A percentile compares a stretch with the other conserved stretches of the same genome.
These are phyloP conservation scores for Lotus japonicus DNA, from an alignment of 306 rosid species.

Conservation along the genomic window DNA sequence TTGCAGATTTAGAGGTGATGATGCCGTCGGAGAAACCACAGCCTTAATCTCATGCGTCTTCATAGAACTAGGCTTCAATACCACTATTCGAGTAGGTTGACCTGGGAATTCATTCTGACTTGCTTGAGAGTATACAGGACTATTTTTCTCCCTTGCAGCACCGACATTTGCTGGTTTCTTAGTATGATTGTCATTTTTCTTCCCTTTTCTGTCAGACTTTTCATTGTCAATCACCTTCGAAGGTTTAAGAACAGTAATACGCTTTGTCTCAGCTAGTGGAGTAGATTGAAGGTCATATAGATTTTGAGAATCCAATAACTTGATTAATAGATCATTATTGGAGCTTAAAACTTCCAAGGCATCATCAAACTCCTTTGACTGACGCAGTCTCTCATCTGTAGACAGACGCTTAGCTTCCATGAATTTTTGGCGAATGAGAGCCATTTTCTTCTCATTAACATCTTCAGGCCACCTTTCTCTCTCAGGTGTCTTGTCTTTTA, in stretches of 20 bases:
- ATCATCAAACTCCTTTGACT: conserved; percentile 79
- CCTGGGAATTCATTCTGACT: conserved; percentile 49
- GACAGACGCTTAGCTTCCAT: conserved; percentile 76
- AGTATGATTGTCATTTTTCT: conserved; percentile 39
- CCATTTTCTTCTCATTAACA: conserved; percentile 61
- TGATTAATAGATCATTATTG: conserved; percentile 66
- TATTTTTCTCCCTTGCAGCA: conserved; percentile 43
- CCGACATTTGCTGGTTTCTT: conserved; percentile 41
- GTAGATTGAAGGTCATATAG: conserved; percentile 58
- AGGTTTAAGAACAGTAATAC: conserved; percentile 93
- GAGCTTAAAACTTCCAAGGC: conserved; percentile 90
- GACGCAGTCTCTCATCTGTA: conserved; percentile 73
- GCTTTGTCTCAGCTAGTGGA: conserved; percentile 65
- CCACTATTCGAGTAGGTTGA: conserved; percentile 94
- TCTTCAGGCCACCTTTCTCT: conserved; percentile 52
- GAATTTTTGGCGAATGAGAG: conserved; percentile 70
- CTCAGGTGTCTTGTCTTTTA: conserved; percentile 53
- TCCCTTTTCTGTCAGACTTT: conserved; percentile 36
- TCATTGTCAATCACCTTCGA: conserved; percentile 66
- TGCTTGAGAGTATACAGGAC: conserved; percentile 37
- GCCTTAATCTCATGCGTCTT: conserved; percentile 56
- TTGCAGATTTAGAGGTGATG: conserved; percentile 51
- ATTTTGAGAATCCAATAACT: conserved; percentile 71
- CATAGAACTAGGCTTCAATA: conserved; percentile 82
- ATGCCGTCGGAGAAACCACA: conserved; percentile 46